These are phyloP conservation scores for Verbena officinalis DNA, from an alignment of 257 asterid genomes.

Conservation along the genomic window DNA sequence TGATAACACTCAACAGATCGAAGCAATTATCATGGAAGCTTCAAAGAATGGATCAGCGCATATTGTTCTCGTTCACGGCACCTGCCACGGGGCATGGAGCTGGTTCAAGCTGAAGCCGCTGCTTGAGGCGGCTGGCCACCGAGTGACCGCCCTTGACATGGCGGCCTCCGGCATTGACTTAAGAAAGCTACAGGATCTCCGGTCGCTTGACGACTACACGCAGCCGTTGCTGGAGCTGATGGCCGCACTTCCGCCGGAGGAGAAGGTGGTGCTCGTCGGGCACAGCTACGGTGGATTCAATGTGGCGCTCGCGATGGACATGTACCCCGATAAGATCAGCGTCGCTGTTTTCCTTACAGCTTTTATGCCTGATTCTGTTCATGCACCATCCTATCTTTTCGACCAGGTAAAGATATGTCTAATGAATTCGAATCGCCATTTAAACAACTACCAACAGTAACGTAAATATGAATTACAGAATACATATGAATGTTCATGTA, in stretches of 20 bases:
- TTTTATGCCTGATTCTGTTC: constrained; percentile 49
- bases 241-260: constrained; percentile 37
- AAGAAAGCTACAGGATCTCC: constrained; percentile 37
- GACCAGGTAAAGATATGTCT: constrained; percentile 36
- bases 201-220: constrained; percentile 43
- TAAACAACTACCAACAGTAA: too few species aligned
- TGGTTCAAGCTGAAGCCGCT: constrained; percentile 69
- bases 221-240: constrained; percentile 47
- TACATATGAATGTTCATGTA: too few species aligned
- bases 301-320: constrained; percentile 47
- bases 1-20: too few species aligned
- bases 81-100: constrained; percentile 72
- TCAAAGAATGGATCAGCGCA: constrained; percentile 36
- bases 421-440: too few species aligned
- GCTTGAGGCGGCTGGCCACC: constrained; percentile 66
- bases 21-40: constrained; percentile 20
- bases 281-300: constrained; percentile 63
- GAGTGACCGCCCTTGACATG: constrained; percentile 55
- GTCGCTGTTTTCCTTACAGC: constrained; percentile 57
- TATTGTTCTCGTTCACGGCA: constrained; percentile 66
- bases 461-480: too few species aligned
- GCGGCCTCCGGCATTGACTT: constrained; percentile 57
- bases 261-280: constrained; percentile 61
- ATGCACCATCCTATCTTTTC: constrained; percentile 40
- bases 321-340: constrained; percentile 43